Conservation (phyloP, 2,329 filamentous ascomycete genomes). For the Curvularia sp. region DNA sequence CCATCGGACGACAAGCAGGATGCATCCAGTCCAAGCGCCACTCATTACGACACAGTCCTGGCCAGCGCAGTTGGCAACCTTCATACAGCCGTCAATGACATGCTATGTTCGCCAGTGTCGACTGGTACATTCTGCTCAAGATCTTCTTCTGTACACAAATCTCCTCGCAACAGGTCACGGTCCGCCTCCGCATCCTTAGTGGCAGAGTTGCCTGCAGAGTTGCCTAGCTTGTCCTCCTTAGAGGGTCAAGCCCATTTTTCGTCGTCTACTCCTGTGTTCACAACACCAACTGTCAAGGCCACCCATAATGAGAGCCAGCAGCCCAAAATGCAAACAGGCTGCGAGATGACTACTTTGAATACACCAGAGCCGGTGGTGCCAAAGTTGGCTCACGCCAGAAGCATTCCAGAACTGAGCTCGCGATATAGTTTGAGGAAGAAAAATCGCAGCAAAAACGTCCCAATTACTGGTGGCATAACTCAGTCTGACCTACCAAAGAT, state of each 20-base stretch:
- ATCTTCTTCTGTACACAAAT: constrained; percentile 43
- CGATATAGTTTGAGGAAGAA: constrained; percentile 37
- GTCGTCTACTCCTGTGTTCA: constrained; percentile 21
- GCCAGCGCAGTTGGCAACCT: constrained; percentile 46
- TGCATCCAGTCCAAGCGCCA: constrained; percentile 35
- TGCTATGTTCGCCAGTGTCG: constrained; percentile 52
- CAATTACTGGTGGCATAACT: constrained; percentile 25
- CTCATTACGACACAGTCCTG: constrained; percentile 40
- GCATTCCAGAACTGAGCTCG: constrained; percentile 24
- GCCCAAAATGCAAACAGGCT: constrained; percentile 3
- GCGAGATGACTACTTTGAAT: constrained; percentile 2
- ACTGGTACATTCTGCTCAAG: constrained; percentile 40
- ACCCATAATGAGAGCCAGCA: constrained; percentile 21
- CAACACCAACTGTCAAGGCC: constrained; percentile 22
- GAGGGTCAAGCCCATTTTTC: constrained; percentile 46
- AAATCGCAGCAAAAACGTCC: constrained; percentile 33
- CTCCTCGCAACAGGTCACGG: constrained; percentile 50
- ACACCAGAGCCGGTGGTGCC: constrained; percentile 17
- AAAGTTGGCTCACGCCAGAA: constrained; percentile 26
- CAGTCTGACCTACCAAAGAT: constrained; percentile 33
- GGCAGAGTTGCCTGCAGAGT: constrained; percentile 43
- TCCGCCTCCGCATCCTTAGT: constrained; percentile 52
- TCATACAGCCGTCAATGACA: constrained; percentile 53
- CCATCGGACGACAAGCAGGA: constrained; percentile 33
- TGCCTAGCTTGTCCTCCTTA: constrained; percentile 41